Evolutionary conservation across 2,329 filamentous ascomycete genomes (phyloP), one percentile per base, ranked within the genome.

Genomic region (Sarocladium kiliense): DNA sequence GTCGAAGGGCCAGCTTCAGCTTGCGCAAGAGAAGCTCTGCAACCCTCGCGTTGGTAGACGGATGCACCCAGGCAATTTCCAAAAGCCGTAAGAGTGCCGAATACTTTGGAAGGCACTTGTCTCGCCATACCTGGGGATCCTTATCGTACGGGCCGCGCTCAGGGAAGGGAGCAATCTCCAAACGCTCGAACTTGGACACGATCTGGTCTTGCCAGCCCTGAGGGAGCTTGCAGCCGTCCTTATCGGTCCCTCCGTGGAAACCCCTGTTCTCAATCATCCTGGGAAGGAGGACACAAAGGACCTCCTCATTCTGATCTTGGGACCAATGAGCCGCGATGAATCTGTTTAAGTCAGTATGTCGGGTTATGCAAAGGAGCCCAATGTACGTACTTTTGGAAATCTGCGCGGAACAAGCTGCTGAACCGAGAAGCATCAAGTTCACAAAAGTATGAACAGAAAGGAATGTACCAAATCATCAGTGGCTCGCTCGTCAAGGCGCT

Each of bases 361-460:
- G n/a, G n/a, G n/a, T n/a, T n/a, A n/a, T n/a, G n/a, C n/a, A n/a
- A n/a, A n/a, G n/a, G n/a, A 49, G 9, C 9, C 7, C 30, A 2
- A 32, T 25, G 23, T 44, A 27, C 73, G 68, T 72, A 89, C 81
- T 83, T 90, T 68, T 95, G 89, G 62, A 97, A 91, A 56, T 89
- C 85, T 36, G 84, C 86, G 7, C 92, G 77, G 30, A 96, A 79
- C n/a, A 97, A 75, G 59, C 84, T 86, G 54, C 85, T 81, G 65
- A 97, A 99, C 37, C 89, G 81, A 54, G 86, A 81, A 1, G 79
- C 67, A 45, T 91, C 86, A 34, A 95, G 76, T 54, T 90, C 81
- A 0, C 89, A 86, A 61, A 94, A 86, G 54, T 89, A 86, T 14
- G 87, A 86, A 70, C 91, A 97, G 69, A 97, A 96, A 0, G 85